Base-by-base conservation (phyloP, 148 eudicot species). In the Hydrangea macrophylla region DNA sequence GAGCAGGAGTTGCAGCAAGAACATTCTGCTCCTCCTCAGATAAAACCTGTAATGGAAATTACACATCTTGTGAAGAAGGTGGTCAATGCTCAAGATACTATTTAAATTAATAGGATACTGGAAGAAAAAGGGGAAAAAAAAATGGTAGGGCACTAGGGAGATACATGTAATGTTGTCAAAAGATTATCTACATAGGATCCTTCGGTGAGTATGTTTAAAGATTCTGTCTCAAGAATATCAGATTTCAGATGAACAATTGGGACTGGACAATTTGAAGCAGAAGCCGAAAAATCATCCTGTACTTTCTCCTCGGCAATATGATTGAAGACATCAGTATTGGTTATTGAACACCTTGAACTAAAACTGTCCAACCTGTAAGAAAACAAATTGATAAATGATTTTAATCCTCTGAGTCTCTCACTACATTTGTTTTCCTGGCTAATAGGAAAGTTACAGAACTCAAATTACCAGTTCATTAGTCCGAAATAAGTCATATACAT, bases 1-100 rank as follows among this genome's bases (percentile, higher is more conserved):
- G 97, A 18, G 96, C 96, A 58, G 97, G 97, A 64, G 88, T 84
- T 75, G 96, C 90, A 73, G 97, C 92, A 77, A 92, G 86, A 25
- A 67, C 63, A 75, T 75, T 77, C 69, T 89, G 97, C 70, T 92
- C 89, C 70, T 87, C 96, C 78, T 89, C 83, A 1, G 97, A 63
- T 67, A 92, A 75, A 67, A 92, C 96, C 97, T 84, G 55, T 7
- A 58, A 35, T 3, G 39, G 39, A 8, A 35, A 35, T 8, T 3
- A 35, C 39, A 35, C 8, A 35, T 35, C 39, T 3, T 35, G 8
- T 8, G 8, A 35, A 35, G 8, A 27, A 45, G 35, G 24, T 58
- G n/a, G 15, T 42, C 37, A 60, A 11, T 28, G 57, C 24, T 28
- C 61, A 57, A 56, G 62, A 27, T 5, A 35, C 42, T 31, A 37